These are phyloP conservation scores for Exophiala xenobiotica DNA, from an alignment of 2,329 filamentous ascomycete genomes.

Conservation along the genomic window DNA sequence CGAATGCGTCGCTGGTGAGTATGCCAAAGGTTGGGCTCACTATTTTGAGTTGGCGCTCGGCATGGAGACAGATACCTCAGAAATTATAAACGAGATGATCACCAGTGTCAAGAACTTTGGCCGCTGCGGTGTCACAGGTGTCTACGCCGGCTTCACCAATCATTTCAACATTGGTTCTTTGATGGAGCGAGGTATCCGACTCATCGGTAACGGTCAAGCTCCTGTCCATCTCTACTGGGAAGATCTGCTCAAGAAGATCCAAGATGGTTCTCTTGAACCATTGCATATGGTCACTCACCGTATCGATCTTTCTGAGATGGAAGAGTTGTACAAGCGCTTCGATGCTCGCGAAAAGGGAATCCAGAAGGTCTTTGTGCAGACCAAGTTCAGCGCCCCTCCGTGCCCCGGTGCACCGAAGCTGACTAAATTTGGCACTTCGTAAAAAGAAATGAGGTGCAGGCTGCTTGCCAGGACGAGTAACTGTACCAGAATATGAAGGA, in stretches of 20 bases:
- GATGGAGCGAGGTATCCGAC: conserved; percentile 82
- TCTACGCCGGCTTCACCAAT: conserved; percentile 67
- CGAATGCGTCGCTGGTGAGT: conserved; percentile 66
- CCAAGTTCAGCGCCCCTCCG: conserved; percentile 55
- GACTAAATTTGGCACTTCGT: conserved; percentile 38
- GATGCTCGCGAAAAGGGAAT: conserved; percentile 59
- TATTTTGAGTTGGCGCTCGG: conserved; percentile 62
- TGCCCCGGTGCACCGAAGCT: conserved; percentile 51
- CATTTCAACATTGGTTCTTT: conserved; percentile 80
- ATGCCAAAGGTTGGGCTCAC: conserved; percentile 62
- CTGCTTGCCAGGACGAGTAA: too few species aligned
- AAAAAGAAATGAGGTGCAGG: not conserved
- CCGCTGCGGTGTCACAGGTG: conserved; percentile 73
- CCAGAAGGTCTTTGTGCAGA: conserved; percentile 76
- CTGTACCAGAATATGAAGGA: too few species aligned
- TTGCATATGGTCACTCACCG: conserved; percentile 80
- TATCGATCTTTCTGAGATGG: conserved; percentile 70
- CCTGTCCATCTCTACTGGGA: conserved; percentile 86
- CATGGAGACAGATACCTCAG: conserved; percentile 79
- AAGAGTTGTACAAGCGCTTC: conserved; percentile 64
- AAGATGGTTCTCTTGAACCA: conserved; percentile 68
- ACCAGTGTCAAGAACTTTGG: conserved; percentile 56
- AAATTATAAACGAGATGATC: conserved; percentile 56
- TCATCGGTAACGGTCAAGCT: conserved; percentile 68
- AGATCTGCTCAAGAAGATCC: conserved; percentile 67